These are phyloP conservation scores for Lachnellula subtilissima DNA, from an alignment of 2,329 filamentous ascomycete genomes.

Conservation along the genomic window DNA sequence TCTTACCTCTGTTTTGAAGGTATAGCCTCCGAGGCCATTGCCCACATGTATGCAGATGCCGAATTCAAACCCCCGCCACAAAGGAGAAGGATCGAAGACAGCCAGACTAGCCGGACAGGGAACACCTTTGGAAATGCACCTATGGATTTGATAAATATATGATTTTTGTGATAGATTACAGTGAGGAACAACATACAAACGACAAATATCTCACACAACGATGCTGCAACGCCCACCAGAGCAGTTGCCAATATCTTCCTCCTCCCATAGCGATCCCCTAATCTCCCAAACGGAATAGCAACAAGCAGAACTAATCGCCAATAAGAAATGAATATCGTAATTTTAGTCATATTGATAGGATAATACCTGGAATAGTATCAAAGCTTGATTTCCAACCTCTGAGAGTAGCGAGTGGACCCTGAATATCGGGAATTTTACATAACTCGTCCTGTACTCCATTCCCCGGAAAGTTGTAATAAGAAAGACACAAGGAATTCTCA, in stretches of 20 bases:
- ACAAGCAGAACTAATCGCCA: constrained; percentile 24
- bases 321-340: background rate
- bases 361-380: constrained; percentile 28
- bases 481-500: constrained; percentile 27
- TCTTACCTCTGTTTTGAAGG: constrained; percentile 22
- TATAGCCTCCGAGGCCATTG: constrained; percentile 28
- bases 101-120: constrained; percentile 25
- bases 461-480: constrained; percentile 23
- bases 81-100: constrained; percentile 26
- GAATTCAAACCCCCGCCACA: constrained; percentile 30
- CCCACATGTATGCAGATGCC: constrained; percentile 30
- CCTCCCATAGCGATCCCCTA: constrained; percentile 26
- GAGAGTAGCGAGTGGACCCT: constrained; percentile 25
- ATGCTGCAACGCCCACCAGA: constrained; percentile 22
- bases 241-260: constrained; percentile 26
- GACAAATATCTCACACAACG: constrained; percentile 23
- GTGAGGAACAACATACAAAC: constrained; percentile 24
- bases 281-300: constrained; percentile 28
- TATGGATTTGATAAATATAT: constrained; percentile 1
- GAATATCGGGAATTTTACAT: constrained; percentile 28
- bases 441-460: constrained; percentile 16
- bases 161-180: background rate
- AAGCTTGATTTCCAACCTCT: constrained; percentile 30
- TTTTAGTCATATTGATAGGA: background rate
- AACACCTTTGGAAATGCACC: constrained; percentile 28